Evolutionary conservation across 495 filamentous ascomycete species (phyloP).

Genomic region (Penicillium tannophilum): DNA sequence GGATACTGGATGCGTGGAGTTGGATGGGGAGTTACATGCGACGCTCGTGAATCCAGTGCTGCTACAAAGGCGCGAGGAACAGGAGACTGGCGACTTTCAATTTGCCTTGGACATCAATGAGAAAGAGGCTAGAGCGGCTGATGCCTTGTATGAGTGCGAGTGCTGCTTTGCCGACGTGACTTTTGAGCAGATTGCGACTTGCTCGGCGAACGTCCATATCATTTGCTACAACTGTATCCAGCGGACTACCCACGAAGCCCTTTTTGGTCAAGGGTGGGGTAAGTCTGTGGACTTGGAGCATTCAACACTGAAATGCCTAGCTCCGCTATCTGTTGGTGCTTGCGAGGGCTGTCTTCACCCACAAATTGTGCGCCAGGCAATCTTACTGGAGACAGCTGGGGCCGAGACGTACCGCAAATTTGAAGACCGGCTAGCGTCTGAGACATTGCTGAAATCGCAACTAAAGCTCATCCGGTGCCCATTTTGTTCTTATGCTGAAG

Average conservation of each 20-base stretch:
- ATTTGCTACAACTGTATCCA: slow-evolving; percentile 86
- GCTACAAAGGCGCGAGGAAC: slow-evolving; percentile 53
- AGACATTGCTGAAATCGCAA: slow-evolving; percentile 67
- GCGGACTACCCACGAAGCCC: slow-evolving; percentile 73
- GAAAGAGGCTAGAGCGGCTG: slow-evolving; percentile 68
- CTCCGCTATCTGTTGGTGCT: slow-evolving; percentile 60
- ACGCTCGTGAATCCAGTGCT: slow-evolving; percentile 67
- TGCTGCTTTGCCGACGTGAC: slow-evolving; percentile 81
- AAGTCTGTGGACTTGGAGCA: slow-evolving; percentile 71
- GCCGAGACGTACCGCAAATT: slow-evolving; percentile 68
- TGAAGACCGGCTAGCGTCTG: slow-evolving; percentile 73
- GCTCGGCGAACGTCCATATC: slow-evolving; percentile 70
- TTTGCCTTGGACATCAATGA: slow-evolving; percentile 72
- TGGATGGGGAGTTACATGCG: slow-evolving; percentile 76
- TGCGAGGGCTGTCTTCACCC: slow-evolving; percentile 74
- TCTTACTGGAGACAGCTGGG: slow-evolving; percentile 67
- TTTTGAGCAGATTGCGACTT: slow-evolving; percentile 82
- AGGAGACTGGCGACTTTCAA: slow-evolving; percentile 60
- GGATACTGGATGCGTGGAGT: slow-evolving; percentile 72
- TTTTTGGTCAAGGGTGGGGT: slow-evolving; percentile 92
- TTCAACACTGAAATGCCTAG: slow-evolving; percentile 77
- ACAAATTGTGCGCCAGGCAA: slow-evolving; percentile 68
- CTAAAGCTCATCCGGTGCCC: slow-evolving; percentile 83
- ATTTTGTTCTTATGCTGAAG: slow-evolving; percentile 88
- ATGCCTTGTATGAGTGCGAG: slow-evolving; percentile 81